Conservation (phyloP, 2,329 filamentous ascomycete genomes). For the Chalaropsis ovoidea region DNA sequence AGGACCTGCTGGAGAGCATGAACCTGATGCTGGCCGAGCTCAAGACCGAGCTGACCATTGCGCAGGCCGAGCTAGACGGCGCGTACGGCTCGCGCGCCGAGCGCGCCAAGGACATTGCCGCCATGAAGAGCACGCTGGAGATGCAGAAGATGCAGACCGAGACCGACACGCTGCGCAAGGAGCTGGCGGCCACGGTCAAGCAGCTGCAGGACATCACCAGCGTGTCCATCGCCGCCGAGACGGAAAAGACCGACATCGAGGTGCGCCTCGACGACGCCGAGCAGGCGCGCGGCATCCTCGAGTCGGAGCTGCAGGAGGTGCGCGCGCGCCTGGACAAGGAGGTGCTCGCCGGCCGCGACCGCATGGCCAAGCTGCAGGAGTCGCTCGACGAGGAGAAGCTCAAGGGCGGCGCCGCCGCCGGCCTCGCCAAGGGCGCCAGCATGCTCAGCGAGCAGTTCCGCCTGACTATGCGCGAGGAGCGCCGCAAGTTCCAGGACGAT, state of each 20-base stretch:
- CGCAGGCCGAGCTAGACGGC: constrained; percentile 51
- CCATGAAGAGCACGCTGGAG: constrained; percentile 42
- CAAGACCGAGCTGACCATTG: constrained; percentile 52
- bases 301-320: constrained; percentile 34
- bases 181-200: constrained; percentile 42
- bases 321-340: constrained; percentile 37
- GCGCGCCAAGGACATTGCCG: constrained; percentile 49
- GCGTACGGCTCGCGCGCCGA: constrained; percentile 51
- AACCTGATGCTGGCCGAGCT: constrained; percentile 47
- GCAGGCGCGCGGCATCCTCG: constrained; percentile 33
- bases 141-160: constrained; percentile 39
- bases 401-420: constrained; percentile 33
- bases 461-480: constrained; percentile 46
- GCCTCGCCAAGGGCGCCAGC: constrained; percentile 37
- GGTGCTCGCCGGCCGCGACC: constrained; percentile 33
- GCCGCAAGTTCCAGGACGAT: constrained; percentile 48
- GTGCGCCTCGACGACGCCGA: constrained; percentile 36
- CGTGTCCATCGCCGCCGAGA: constrained; percentile 43
- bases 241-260: constrained; percentile 42
- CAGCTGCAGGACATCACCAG: constrained; percentile 46
- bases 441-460: constrained; percentile 49
- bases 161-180: constrained; percentile 42
- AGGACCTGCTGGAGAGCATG: constrained; percentile 42
- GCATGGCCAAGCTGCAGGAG: constrained; percentile 39
- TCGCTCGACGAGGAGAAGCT: constrained; percentile 43